Conservation (phyloP, 352 stramenopile genomes). For the Elongisporangium senticosum region DNA sequence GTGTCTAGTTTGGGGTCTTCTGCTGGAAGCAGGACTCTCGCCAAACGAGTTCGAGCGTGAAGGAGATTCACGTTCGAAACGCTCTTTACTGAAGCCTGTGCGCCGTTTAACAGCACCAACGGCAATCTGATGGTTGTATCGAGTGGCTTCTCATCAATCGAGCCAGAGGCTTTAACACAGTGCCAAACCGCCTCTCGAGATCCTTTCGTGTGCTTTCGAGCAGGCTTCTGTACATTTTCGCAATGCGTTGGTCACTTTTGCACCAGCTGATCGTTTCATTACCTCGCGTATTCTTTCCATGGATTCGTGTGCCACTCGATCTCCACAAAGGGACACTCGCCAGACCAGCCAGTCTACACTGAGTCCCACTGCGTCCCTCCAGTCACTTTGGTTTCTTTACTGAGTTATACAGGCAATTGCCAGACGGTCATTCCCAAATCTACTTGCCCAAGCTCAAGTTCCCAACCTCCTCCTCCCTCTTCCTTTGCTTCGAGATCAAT, state of each 20-base stretch:
- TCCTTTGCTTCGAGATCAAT: not conserved
- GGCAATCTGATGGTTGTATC: too few species aligned
- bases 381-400: not conserved
- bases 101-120: not conserved
- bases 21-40: not conserved
- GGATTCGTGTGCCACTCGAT: not conserved
- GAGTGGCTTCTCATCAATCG: not conserved
- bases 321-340: not conserved
- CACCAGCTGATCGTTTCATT: not conserved
- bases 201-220: not conserved
- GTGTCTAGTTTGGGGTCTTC: not conserved
- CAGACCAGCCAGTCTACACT: too few species aligned
- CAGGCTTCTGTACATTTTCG: not conserved
- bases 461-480: not conserved
- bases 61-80: too few species aligned
- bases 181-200: not conserved
- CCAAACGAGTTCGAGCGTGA: not conserved
- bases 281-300: not conserved
- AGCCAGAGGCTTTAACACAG: not conserved
- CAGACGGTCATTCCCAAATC: not conserved
- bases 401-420: not conserved
- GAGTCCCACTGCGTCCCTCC: too few species aligned
- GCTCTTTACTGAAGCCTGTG: too few species aligned
- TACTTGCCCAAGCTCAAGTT: not conserved
- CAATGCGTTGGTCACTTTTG: not conserved